Base-by-base conservation (phyloP, 139 green algal genomes). In the Coelastrella sp. region DNA sequence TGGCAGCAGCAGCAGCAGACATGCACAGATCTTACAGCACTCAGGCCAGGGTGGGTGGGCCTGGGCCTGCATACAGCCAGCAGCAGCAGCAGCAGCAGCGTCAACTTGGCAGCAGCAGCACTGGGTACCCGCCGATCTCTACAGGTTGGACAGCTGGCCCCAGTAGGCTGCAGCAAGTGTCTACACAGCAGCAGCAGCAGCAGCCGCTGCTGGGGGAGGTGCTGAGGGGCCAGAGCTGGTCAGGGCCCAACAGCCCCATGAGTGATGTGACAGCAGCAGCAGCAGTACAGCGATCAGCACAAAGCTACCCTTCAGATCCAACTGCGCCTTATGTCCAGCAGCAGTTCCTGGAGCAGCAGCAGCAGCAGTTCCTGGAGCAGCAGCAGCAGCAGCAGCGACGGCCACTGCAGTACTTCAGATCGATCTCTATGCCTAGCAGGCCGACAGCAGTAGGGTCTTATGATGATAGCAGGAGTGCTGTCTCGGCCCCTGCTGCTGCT, bases 151-250 rank as follows among this genome's bases (percentile, higher is more conserved):
- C 73, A n/a, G 73, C 73, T 78, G 79, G 79, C n/a, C 79, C 79
- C n/a, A 73, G 80, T n/a, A 84, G 56, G n/a, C 79, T 84, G 17
- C 80, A 86, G 59, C 59, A 58, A 22, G 80, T 22, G 7, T 73
- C 59, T 4, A 74, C 80, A 19, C 11, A 23, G 59, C 80, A 86
- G 80, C 80, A 86, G 80, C 80, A 86, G 58, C 58, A n/a, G 80
- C 80, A 22, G 59, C 20, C 23, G 6, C 13, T 57, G 47, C 54
- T 32, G 77, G 22, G 22, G 61, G 74, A 59, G 74, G 22, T 17
- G 17, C 3, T 80, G 14, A 23, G 20, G 23, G n/a, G 22, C 22
- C 19, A 22, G 10, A 19, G 74, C n/a, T 80, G 74, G 22, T 57
- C n/a, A 57, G 74, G 74, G n/a, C 22, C 19, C 74, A 4, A n/a